Evolutionary conservation across 768 basidiomycete species (phyloP).

Genomic region (Lenzites betulinus): DNA sequence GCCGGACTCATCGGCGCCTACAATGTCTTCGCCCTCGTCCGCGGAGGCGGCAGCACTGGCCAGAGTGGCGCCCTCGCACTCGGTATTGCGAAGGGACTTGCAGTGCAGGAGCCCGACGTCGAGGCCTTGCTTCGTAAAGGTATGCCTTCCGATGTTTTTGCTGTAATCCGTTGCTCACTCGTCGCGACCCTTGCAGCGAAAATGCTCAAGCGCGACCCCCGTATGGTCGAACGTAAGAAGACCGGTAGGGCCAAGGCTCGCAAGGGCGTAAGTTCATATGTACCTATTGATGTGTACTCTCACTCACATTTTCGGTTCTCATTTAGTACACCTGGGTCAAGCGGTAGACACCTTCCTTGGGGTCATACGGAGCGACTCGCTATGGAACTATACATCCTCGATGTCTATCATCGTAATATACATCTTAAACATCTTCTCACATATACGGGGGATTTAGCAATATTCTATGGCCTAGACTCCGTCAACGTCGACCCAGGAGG

Average conservation of each 20-base stretch:
- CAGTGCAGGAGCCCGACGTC: constrained; percentile 68
- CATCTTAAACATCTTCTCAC: background rate
- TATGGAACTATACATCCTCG: constrained; percentile 10
- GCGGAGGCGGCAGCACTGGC: constrained; percentile 89
- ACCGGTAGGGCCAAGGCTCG: constrained; percentile 90
- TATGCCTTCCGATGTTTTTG: constrained; percentile 37
- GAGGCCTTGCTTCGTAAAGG: constrained; percentile 71
- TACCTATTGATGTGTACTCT: constrained; percentile 2
- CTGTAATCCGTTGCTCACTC: background rate
- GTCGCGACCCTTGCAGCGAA: constrained; percentile 54
- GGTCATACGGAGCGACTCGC: background rate
- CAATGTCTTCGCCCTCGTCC: constrained; percentile 60
- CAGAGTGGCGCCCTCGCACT: constrained; percentile 87
- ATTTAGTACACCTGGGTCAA: constrained; percentile 93
- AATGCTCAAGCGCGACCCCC: constrained; percentile 86
- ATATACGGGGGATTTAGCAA: too few species aligned
- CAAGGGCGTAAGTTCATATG: constrained; percentile 67
- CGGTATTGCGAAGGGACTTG: constrained; percentile 75
- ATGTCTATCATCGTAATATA: constrained; percentile 13
- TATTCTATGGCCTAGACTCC: too few species aligned
- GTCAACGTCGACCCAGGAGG: too few species aligned
- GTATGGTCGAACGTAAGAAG: constrained; percentile 99
- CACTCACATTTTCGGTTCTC: background rate
- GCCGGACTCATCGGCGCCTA: constrained; percentile 84
- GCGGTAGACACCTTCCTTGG: constrained; percentile 50